A percentile compares a stretch with the other conserved stretches of the same genome.
These are phyloP conservation scores for Hyaloscypha bicolor DNA, from an alignment of 495 filamentous ascomycete species.

Conservation along the genomic window DNA sequence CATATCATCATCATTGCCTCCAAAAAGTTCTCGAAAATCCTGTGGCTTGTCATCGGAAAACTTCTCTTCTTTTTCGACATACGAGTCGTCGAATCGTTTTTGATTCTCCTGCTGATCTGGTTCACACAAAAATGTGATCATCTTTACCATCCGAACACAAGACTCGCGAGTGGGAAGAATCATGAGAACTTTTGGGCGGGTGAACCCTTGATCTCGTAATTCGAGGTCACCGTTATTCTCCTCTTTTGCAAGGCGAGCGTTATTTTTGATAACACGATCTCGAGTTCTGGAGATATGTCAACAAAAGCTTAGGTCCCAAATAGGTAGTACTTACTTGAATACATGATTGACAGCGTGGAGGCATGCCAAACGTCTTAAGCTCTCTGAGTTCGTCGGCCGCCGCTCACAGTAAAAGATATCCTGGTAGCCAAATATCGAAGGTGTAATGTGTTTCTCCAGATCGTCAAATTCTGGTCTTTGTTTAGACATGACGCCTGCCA, in stretches of 20 bases:
- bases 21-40: conserved; percentile 89
- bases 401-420: conserved; percentile 81
- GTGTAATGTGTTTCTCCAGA: conserved; percentile 55
- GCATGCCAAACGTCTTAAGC: conserved; percentile 70
- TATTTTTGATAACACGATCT: conserved; percentile 90
- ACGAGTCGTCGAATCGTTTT: conserved; percentile 86
- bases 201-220: conserved; percentile 92
- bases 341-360: conserved; percentile 89
- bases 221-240: conserved; percentile 64
- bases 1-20: conserved; percentile 94
- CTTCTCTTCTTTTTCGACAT: conserved; percentile 65
- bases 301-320: not conserved
- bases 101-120: conserved; percentile 94
- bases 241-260: conserved; percentile 65
- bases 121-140: conserved; percentile 69
- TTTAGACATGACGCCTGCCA: conserved; percentile 38
- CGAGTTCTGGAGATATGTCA: conserved; percentile 62
- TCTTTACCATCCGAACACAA: conserved; percentile 74
- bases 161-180: conserved; percentile 85
- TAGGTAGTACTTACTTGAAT: conserved; percentile 60
- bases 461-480: conserved; percentile 42
- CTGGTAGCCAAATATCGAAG: conserved; percentile 72
- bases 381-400: conserved; percentile 61
- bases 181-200: conserved; percentile 88
- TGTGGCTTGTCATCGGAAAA: conserved; percentile 74